Percentiles rank a stretch among this genome's conserved stretches.
Conservation (phyloP, 2,329 filamentous ascomycete genomes). For the Madurella mycetomatis region DNA sequence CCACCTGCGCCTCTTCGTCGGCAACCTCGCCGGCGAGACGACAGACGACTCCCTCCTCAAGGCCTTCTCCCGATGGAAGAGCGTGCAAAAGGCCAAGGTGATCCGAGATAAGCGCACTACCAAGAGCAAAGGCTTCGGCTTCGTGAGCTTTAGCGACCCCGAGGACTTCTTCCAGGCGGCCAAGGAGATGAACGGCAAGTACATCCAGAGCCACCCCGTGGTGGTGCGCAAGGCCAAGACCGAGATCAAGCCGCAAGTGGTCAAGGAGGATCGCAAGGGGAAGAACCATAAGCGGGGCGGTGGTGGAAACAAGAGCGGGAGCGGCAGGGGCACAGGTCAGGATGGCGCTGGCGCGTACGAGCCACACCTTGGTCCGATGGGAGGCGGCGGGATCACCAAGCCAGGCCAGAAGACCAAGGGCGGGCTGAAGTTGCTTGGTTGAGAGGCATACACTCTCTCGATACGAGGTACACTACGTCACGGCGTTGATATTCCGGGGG, state of each 20-base stretch:
- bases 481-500: no score
- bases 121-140: constrained; percentile 94
- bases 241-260: constrained; percentile 75
- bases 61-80: constrained; percentile 83
- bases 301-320: constrained; percentile 32
- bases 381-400: constrained; percentile 54
- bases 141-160: constrained; percentile 90
- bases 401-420: constrained; percentile 65
- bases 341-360: constrained; percentile 39
- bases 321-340: constrained; percentile 23
- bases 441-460: constrained; percentile 19
- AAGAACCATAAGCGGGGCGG: constrained; percentile 34
- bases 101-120: constrained; percentile 93
- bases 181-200: constrained; percentile 98
- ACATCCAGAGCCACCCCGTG: constrained; percentile 95
- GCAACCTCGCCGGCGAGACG: constrained; percentile 93
- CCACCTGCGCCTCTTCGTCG: constrained; percentile 92
- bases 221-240: constrained; percentile 83
- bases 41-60: constrained; percentile 95
- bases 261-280: constrained; percentile 59
- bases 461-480: no score
- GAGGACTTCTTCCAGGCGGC: constrained; percentile 96
- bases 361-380: constrained; percentile 46
- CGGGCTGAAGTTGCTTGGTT: constrained; percentile 58
- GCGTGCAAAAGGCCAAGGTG: constrained; percentile 87